Base-by-base conservation (phyloP, 176 grass and related monocot species). In the Zoysia pacifica region DNA sequence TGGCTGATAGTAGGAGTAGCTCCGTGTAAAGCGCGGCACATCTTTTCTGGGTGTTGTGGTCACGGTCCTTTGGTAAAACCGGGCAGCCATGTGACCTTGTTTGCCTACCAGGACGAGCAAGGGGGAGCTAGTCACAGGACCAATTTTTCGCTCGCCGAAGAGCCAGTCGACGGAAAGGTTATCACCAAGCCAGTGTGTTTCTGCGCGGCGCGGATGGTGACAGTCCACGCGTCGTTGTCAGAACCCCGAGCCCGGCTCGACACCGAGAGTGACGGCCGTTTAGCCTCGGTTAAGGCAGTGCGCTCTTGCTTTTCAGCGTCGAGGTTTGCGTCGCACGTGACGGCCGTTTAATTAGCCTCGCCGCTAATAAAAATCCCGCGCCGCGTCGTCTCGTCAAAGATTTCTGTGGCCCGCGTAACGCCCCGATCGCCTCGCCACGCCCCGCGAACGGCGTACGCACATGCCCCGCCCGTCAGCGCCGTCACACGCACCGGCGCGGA, bases 391-490 rank as follows among this genome's bases (percentile, higher is more conserved):
- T 28, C 28, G 28, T 28, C 28, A 4, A 7, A 41, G 18, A 12
- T 12, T 10, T 0, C 45, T 18, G n/a, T 44, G 48, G 48, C 5
- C 58, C 6, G 37, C 19, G 28, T 28, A 28, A 28, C 28, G 28
- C 44, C 69, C 52, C 28, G 28, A 42, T 41, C 52, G 4, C 35
- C 14, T 56, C 66, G 73, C 72, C 58, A 5, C 73, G 37, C 67
- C 45, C 58, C 79, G 38, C 81, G 14, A 65, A 76, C 51, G 65
- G 52, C 18, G 48, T 49, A 49, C 65, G 66, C 79, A 77, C 73
- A 73, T 78, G 86, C 60, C 74, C 41, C 28, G 59, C 46, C 53
- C 85, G 13, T 2, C 60, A 61, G 72, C 49, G n/a, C 83, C 75
- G 60, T 11, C 39, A 14, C 69, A 6, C 48, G 20, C 7, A 55